A percentile compares a stretch with the other conserved stretches of the same genome.
Conservation (phyloP, 306 rosid species). For the Vicia villosa region DNA sequence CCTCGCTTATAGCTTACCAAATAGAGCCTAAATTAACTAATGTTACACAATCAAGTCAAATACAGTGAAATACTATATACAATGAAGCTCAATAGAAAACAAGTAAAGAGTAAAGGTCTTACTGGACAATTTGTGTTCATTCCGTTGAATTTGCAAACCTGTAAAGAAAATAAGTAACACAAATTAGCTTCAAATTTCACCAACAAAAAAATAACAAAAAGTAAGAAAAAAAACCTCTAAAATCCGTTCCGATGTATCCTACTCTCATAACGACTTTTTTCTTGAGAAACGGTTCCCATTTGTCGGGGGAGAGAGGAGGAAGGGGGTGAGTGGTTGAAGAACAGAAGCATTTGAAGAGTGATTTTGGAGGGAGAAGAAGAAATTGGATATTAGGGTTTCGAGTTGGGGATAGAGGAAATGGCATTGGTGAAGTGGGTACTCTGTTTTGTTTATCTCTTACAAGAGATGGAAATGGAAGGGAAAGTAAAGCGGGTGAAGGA, state of each 20-base stretch:
- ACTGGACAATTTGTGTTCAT: constrained; percentile 68
- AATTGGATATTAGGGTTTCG: not conserved
- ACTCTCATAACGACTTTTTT: constrained; percentile 52
- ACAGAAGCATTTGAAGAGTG: constrained; percentile 37
- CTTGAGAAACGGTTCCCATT: constrained; percentile 51
- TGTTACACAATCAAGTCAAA: not conserved
- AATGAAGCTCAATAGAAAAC: not conserved
- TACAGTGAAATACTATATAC: not conserved
- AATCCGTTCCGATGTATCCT: constrained; percentile 51
- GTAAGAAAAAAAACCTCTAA: constrained; percentile 38
- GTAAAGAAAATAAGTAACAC: not conserved
- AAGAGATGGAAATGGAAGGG: constrained; percentile 5
- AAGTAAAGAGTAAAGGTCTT: constrained; percentile 30
- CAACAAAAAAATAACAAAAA: not conserved
- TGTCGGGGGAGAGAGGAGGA: constrained; percentile 30
- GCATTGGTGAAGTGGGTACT: constrained; percentile 26
- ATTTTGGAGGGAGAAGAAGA: constrained; percentile 27
- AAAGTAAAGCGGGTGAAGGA: not conserved
- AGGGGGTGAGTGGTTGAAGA: constrained; percentile 20
- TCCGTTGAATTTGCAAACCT: constrained; percentile 85
- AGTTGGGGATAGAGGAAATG: constrained; percentile 7
- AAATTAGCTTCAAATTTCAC: not conserved
- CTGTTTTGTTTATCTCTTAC: not conserved
- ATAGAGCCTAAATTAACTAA: not conserved
- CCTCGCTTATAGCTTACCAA: too few relatives aligned